Percentiles rank a stretch among this genome's conserved stretches.
Evolutionary conservation across 2,329 filamentous ascomycete genomes (phyloP).

Genomic region (Alternaria ventricosa): DNA sequence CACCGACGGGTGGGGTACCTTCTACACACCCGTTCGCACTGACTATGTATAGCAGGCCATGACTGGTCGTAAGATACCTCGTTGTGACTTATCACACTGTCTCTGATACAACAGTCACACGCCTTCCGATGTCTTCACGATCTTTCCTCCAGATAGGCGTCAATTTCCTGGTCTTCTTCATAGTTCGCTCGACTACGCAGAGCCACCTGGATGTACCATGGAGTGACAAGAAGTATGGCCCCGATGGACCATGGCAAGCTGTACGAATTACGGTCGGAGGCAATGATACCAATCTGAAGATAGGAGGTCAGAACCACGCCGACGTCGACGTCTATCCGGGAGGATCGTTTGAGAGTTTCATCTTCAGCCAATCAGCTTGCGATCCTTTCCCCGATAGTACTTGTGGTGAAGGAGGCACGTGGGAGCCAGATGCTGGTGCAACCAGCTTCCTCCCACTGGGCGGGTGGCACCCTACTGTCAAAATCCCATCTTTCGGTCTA

Average conservation of each 20-base stretch:
- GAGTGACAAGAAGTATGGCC: constrained; percentile 17
- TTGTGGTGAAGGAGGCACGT: constrained; percentile 20
- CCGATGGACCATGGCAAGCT: constrained; percentile 30
- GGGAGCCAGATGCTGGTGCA: constrained; percentile 6
- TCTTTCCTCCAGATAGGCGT: background rate
- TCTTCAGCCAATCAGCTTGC: constrained; percentile 13
- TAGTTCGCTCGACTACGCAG: background rate
- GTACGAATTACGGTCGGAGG: constrained; percentile 17
- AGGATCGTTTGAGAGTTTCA: constrained; percentile 5
- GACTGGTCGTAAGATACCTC: background rate
- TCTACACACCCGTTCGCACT: no score
- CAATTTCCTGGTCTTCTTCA: background rate
- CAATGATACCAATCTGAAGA: background rate
- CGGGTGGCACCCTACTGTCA: no score
- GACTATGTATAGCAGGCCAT: background rate
- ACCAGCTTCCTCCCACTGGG: no score
- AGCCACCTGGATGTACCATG: constrained; percentile 24
- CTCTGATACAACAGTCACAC: background rate
- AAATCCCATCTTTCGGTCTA: no score
- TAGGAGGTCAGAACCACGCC: background rate
- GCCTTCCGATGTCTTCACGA: background rate
- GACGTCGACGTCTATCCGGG: constrained; percentile 8
- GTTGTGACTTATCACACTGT: no score
- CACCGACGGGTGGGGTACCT: background rate
- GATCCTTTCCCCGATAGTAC: constrained; percentile 1